These are phyloP conservation scores for Hibiscus mutabilis DNA, from an alignment of 345 rosid genomes.

Conservation along the genomic window DNA sequence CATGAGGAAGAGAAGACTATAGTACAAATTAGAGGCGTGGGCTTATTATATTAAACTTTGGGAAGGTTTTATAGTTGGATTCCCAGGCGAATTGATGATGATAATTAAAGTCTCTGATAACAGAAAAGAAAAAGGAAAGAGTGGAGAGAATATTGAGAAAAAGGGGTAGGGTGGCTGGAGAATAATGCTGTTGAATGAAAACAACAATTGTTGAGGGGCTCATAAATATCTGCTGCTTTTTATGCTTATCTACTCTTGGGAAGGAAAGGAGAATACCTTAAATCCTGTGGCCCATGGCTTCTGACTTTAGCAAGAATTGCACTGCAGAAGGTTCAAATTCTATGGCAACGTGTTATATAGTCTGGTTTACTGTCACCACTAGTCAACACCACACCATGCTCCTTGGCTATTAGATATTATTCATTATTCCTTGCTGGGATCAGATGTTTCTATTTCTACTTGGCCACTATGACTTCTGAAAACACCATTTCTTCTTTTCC, in stretches of 20 bases:
- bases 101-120: conserved; percentile 9
- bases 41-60: not conserved
- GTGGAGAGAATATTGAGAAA: conserved; percentile 21
- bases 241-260: conserved; percentile 43
- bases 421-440: conserved; percentile 14
- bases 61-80: conserved; percentile 24
- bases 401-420: conserved; percentile 3
- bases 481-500: not conserved
- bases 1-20: conserved; percentile 19
- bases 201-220: conserved; percentile 45
- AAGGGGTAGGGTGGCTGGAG: conserved; percentile 50
- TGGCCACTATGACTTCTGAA: not conserved
- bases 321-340: conserved; percentile 50
- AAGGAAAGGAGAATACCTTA: conserved; percentile 43
- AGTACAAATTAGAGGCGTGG: conserved; percentile 6
- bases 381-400: conserved; percentile 17
- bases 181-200: conserved; percentile 70
- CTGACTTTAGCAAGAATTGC: conserved; percentile 41
- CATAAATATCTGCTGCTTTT: conserved; percentile 53
- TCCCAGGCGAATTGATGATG: conserved; percentile 12
- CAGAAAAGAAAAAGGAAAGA: conserved; percentile 21
- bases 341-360: conserved; percentile 34
- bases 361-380: conserved; percentile 31
- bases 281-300: conserved; percentile 57
- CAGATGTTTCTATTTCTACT: conserved; percentile 17